Percentiles rank a stretch among this genome's conserved stretches.
phyloP scores from a whole-genome alignment of 208 protist species.

The Acanthamoeba polyphaga region DNA sequence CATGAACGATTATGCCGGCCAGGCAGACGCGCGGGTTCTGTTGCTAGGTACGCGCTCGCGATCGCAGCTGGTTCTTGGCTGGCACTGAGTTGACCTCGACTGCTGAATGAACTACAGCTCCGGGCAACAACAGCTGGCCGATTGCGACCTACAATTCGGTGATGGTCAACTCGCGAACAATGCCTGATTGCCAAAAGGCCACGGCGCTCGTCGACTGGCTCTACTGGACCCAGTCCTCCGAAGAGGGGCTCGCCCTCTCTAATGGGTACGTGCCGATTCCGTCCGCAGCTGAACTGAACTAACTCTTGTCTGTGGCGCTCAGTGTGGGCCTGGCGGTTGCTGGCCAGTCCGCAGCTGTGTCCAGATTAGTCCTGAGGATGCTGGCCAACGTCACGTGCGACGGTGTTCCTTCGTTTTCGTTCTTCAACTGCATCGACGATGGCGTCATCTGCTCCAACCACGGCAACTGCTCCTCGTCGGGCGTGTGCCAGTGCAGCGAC shows the following conservation, averaged over 20 bases:
- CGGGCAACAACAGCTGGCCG: not conserved
- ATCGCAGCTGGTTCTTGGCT: no score
- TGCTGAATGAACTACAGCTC: not conserved
- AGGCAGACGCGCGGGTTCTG: not conserved
- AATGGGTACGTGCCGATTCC: not conserved
- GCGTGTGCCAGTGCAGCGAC: not conserved
- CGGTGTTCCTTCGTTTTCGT: conserved; percentile 12
- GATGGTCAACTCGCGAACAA: not conserved
- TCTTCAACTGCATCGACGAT: not conserved
- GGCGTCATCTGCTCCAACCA: conserved; percentile 43
- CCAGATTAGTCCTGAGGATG: no score
- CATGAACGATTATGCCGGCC: conserved; percentile 17
- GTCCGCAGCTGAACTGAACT: no score
- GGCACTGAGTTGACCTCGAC: not conserved
- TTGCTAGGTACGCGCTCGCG: not conserved
- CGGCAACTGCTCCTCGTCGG: conserved; percentile 30
- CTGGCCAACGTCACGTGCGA: conserved; percentile 59
- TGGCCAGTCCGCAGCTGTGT: not conserved
- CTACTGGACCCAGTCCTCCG: conserved; percentile 3
- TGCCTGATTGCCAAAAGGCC: conserved; percentile 1
- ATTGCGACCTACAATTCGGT: not conserved
- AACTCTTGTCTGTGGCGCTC: no score
- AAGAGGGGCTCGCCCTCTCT: not conserved
- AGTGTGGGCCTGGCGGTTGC: not conserved
- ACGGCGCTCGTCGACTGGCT: conserved; percentile 11